Base-by-base conservation (phyloP, 2,329 filamentous ascomycete genomes). In the Colletotrichum paranaense region DNA sequence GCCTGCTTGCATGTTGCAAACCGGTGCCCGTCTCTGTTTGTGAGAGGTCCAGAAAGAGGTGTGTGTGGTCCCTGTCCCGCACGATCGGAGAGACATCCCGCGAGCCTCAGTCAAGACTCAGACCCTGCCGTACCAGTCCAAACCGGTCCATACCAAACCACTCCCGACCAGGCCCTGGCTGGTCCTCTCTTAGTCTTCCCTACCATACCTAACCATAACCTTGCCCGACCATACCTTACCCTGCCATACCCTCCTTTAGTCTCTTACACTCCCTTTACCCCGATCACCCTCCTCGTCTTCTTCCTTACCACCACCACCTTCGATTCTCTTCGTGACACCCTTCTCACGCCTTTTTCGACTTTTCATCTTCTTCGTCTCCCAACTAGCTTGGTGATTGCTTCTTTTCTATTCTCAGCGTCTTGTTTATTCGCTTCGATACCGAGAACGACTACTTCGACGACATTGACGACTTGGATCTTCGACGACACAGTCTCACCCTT, bases 101-200 rank as follows among this genome's bases (percentile, higher is more conserved):
- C 69, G 65, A 72, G 69, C 69, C 69, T 72, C 69, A 63, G 69
- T 72, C 59, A 68, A 63, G 65, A 30, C 63, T 62, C 63, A 62
- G 57, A 72, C 68, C 68, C 63, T 59, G 38, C 64, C 55, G 26
- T 59, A 60, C 67, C 52, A 30, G 24, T 49, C 24, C 60, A 65
- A 38, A 57, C 67, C 59, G 42, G 52, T 65, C 62, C 68, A 60
- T 56, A 35, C 68, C 60, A 63, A 63, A 53, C 46, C 22, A 55
- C 24, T 38, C 24, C 62, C 16, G 62, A 42, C 62, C 69, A 58
- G 30, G 19, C 53, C 58, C 38, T 68, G 62, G 67, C 32, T 58
- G 32, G 16, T 11, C 6, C 22, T 49, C 14, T 24, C 32, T 32
- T 58, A 58, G 22, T 24, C 14, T 58, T n/a, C 62, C 62, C 49